Evolutionary conservation across 257 asterid genomes (phyloP), one percentile per base, ranked within the genome.

Genomic region (Solanum paucissectum): DNA sequence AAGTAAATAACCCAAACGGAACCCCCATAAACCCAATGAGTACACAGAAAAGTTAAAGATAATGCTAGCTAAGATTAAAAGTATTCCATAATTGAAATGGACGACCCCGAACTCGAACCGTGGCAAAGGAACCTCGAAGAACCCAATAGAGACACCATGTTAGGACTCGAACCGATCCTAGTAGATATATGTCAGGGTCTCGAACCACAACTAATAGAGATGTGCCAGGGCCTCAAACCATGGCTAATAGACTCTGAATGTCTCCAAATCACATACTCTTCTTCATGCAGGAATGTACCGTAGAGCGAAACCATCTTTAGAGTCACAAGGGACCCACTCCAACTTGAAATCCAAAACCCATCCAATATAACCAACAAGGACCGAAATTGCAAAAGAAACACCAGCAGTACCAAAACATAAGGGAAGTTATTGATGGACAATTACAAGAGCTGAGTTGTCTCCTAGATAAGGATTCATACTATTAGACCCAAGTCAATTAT

Each of bases 401-500:
- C 62, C 4, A 18, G 0, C 0, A n/a, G n/a, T n/a, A 0, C n/a
- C 10, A 18, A 52, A 52, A 52, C n/a, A 52, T 6, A 52, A 18
- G 10, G 4, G 10, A 52, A 6, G 10, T 52, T 18, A 6, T 52
- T 52, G 9, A 52, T 52, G 62, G 23, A 2, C 62, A 18, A 0
- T 18, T 55, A 55, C 2, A 55, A 7, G 64, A 55, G 4, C 0
- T 6, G 10, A 55, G 10, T 55, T 55, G 64, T 55, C n/a, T 18
- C 64, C 10, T 18, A 55, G 64, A 55, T 55, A 55, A 55, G 1
- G 64, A 55, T 55, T 55, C 10, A 55, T 55, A 55, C 64, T 18
- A 18, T 55, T 55, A 55, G 64, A 55, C n/a, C 64, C n/a, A 55
- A 6, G 64, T 55, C 10, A 16, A 3, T 6, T 52, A 2, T 52